These are phyloP conservation scores for Nitzschia inconspicua DNA, from an alignment of 108 stramenopile species.

Conservation along the genomic window DNA sequence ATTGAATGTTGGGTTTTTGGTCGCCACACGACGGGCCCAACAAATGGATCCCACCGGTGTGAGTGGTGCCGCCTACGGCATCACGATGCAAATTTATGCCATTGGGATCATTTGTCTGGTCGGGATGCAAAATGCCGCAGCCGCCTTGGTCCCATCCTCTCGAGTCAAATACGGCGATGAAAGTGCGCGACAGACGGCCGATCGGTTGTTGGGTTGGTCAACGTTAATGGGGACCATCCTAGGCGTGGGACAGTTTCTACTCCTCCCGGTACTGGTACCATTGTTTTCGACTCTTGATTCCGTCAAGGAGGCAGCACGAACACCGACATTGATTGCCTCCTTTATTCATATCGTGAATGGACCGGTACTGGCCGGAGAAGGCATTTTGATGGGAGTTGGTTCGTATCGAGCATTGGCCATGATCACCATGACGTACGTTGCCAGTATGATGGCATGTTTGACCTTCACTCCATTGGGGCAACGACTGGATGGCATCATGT, in stretches of 20 bases:
- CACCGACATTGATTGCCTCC: constrained; percentile 61
- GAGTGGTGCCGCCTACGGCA: constrained; percentile 77
- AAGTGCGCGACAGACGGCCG: constrained; percentile 53
- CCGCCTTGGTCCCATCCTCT: constrained; percentile 60
- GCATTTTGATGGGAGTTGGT: constrained; percentile 69
- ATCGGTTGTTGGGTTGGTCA: constrained; percentile 73
- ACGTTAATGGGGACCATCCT: constrained; percentile 51
- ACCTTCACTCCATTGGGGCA: constrained; percentile 50
- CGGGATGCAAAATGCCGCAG: constrained; percentile 68
- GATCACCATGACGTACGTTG: constrained; percentile 49
- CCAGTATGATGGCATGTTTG: constrained; percentile 49
- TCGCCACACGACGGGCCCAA: constrained; percentile 70
- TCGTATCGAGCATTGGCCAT: constrained; percentile 55
- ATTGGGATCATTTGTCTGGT: constrained; percentile 68
- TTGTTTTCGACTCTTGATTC: constrained; percentile 69
- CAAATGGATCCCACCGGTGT: constrained; percentile 74
- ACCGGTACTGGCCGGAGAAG: constrained; percentile 74
- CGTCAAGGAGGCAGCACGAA: constrained; percentile 63
- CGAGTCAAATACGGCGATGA: neutral
- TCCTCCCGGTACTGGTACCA: constrained; percentile 57
- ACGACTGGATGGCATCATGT: constrained; percentile 62
- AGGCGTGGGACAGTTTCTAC: constrained; percentile 40
- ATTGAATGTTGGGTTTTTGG: constrained; percentile 64
- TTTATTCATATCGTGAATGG: constrained; percentile 75
- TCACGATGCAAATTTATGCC: constrained; percentile 75